Conservation (phyloP, 2,329 filamentous ascomycete species). For the Penicillium carneum region DNA sequence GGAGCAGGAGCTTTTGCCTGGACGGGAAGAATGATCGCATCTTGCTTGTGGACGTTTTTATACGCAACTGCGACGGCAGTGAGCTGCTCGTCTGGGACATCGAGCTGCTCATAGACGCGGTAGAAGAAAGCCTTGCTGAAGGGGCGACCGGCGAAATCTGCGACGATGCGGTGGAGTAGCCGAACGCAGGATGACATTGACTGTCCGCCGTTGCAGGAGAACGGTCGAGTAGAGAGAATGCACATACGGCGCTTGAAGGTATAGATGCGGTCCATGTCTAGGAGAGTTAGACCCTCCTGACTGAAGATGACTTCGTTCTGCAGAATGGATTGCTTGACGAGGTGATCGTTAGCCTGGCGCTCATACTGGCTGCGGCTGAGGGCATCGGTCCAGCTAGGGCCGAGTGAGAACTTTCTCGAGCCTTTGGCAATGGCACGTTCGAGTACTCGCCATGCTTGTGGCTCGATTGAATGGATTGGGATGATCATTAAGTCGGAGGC, state of each 20-base stretch:
- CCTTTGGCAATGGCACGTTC: slow-evolving; percentile 48
- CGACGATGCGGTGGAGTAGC: slow-evolving; percentile 51
- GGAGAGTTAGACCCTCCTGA: slow-evolving; percentile 53
- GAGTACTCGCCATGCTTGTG: slow-evolving; percentile 42
- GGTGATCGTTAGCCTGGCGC: slow-evolving; percentile 49
- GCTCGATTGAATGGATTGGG: slow-evolving; percentile 46
- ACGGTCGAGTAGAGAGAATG: slow-evolving; percentile 44
- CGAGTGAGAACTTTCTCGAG: slow-evolving; percentile 48
- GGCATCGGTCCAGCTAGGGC: slow-evolving; percentile 50
- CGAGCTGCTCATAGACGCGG: slow-evolving; percentile 53
- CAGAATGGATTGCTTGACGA: slow-evolving; percentile 53
- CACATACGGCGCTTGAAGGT: slow-evolving; percentile 54
- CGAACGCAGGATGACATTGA: slow-evolving; percentile 51
- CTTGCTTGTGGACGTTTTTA: slow-evolving; percentile 43
- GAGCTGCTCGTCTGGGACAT: slow-evolving; percentile 49
- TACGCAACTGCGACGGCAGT: slow-evolving; percentile 48
- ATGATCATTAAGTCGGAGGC: slow-evolving; percentile 50
- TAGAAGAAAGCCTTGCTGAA: slow-evolving; percentile 55
- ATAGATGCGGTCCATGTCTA: slow-evolving; percentile 56
- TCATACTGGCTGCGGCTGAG: slow-evolving; percentile 47
- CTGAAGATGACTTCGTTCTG: slow-evolving; percentile 56
- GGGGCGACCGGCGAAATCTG: slow-evolving; percentile 51
- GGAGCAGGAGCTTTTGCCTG: slow-evolving; percentile 19
- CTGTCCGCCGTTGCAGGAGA: slow-evolving; percentile 40
- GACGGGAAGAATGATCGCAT: slow-evolving; percentile 49